phyloP scores from a whole-genome alignment of 129 eudicot species.

The Centrapalus pauciflorus region DNA sequence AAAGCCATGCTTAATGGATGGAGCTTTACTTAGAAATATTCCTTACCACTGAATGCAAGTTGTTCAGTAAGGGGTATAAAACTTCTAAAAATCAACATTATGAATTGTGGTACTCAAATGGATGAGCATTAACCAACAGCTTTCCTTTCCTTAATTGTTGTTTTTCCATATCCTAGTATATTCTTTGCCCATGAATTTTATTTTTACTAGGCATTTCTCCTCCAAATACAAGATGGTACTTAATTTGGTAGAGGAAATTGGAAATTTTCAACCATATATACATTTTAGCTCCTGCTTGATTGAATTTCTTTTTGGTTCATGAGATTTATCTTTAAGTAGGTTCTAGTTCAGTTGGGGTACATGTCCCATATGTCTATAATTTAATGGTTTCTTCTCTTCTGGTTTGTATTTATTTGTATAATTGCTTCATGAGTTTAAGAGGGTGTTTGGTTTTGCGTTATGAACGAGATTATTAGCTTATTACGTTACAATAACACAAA shows the following conservation, averaged over 20 bases:
- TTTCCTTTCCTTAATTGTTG: background rate
- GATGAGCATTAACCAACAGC: background rate
- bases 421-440: background rate
- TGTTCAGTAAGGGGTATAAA: background rate
- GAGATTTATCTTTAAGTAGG: background rate
- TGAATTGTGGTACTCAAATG: background rate
- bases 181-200: background rate
- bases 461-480: too few relatives aligned
- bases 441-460: too few relatives aligned
- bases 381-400: background rate
- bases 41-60: background rate
- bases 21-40: background rate
- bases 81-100: background rate
- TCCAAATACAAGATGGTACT: background rate
- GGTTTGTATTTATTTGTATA: background rate
- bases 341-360: background rate
- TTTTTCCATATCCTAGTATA: background rate
- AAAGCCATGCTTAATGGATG: background rate
- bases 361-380: background rate
- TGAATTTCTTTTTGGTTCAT: background rate
- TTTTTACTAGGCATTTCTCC: background rate
- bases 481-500: too few relatives aligned
- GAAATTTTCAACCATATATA: background rate
- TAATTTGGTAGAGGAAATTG: background rate
- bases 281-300: background rate